Base-by-base conservation (phyloP, 2,329 filamentous ascomycete species). In the Pezizomycotina sp. region DNA sequence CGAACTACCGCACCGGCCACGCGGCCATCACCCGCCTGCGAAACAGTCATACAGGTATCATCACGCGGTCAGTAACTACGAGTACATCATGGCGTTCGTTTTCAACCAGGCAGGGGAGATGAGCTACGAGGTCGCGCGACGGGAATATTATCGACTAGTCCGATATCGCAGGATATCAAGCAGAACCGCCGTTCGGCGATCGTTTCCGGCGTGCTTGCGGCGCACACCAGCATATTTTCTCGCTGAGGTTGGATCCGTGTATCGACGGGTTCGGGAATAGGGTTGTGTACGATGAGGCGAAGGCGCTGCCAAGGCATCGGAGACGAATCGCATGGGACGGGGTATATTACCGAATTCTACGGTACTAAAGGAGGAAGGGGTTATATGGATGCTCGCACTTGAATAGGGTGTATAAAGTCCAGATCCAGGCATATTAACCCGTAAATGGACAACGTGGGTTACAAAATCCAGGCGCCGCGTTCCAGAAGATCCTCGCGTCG, bases 161-260 rank as follows among this genome's bases (percentile, higher is more conserved):
- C 72, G 3, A 72, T 77, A 46, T 72, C 77, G 39, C 66, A 74
- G 41, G 71, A 68, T 9, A 54, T 72, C 32, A 65, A 66, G 8
- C 71, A 44, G 73, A 21, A 79, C 73, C 1, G 66, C 77, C 25
- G 72, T 79, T 4, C 71, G 74, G 40, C 73, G n/a, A n/a, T n/a
- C n/a, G n/a, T n/a, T n/a, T n/a, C 74, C 0, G 73, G 74, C 27
- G 74, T 76, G 10, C 66, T 81, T 21, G 76, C 74, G 2, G 61
- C 63, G 0, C 71, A 77, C 56, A 83, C 51, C 77, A 84, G 52
- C 78, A 83, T 56, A 77, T 82, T 54, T 81, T 84, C 58, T 73
- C 67, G 3, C 61, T 74, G 4, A 66, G 71, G 6, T 60, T 75
- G 8, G 71, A 75, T 50, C 70, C 71, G n/a, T 67, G 66, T 46